Base-by-base conservation (phyloP, 1,284 basidiomycete genomes). In the Tremellales sp. region DNA sequence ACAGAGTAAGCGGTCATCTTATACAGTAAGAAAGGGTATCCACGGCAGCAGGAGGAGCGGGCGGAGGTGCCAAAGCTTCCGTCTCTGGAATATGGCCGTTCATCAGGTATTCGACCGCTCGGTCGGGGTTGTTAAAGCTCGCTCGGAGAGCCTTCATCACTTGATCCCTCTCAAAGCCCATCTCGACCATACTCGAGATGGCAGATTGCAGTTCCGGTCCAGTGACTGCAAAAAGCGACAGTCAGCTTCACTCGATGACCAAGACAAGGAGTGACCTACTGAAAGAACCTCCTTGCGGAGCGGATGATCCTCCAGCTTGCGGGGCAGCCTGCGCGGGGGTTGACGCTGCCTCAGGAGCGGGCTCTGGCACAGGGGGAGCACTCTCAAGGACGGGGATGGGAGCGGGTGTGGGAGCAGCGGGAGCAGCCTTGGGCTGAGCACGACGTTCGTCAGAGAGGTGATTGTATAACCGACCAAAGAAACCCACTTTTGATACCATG, bases 91-190 rank as follows among this genome's bases (percentile, higher is more conserved):
- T 71, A 51, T 67, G 60, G 14, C 68, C 68, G 65, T 70, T 19
- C 12, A 31, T 9, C 41, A 99, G 77, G 73, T 98, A 98, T 72
- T 99, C 95, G 24, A 93, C 93, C 6, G 95, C 95, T 35, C 95
- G 83, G 64, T 98, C 93, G 2, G 95, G 90, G 73, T 99, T 98
- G 75, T 99, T 99, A 76, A 83, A 99, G 66, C 89, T 93, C 19
- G 93, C 94, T 50, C 89, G 81, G 71, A 99, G 73, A 4, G 94
- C 93, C 25, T 84, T 80, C 65, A 85, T 74, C 26, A 97, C 89
- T 65, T 92, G 81, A 2, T 92, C 89, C 29, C 85, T 79, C 53
- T 83, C 80, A 63, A 95, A 98, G 16, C 95, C 95, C 95, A 99
- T 98, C 63, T 92, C 86, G 40, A 86, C 77, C 79, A 97, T 90